Evolutionary conservation across 352 stramenopile species (phyloP), one percentile per base, ranked within the genome.

Genomic region (Albugo laibachii): DNA sequence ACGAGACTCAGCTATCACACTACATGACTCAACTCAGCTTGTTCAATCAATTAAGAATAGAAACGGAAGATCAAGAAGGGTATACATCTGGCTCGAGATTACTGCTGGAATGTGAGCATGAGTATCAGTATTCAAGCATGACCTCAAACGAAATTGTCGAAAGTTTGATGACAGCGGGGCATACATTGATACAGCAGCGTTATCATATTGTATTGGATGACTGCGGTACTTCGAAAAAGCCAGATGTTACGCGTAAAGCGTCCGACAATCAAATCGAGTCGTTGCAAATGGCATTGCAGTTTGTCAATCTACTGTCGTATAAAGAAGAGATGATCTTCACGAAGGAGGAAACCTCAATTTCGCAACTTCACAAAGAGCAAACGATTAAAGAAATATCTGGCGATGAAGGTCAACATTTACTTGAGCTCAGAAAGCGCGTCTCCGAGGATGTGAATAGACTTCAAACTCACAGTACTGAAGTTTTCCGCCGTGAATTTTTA

Each of bases 261-360:
- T 65, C 77, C 41, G 69, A 74, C 44, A 56, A 66, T 15, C 71
- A 64, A 31, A 38, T 59, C 21, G 55, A 69, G 24, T 31, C 24
- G 24, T 8, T 72, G 1, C 73, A 84, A 52, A 79, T 72, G 20
- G 82, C 73, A 35, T 83, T 89, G 76, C 69, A 88, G 56, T 51
- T 92, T 36, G 63, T 89, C 20, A 83, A 88, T 21, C 53, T 92
- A 21, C 52, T 92, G 5, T 82, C 72, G 44, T 92, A 89, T 66
- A 86, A 92, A 56, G 66, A 80, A 24, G 62, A 83, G 41, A 85
- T 92, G 62, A 75, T 92, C 14, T 88, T 92, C 38, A 48, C 60
- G 36, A 63, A 64, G 21, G 71, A 86, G 8, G 74, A 83, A 41
- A 65, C 65, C 35, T 60, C 61, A 8, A 66, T 92, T 18, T 74